A percentile compares a stretch with the other conserved stretches of the same genome.
Evolutionary conservation across 495 filamentous ascomycete genomes (phyloP).

Genomic region (Aspergillus homomorphus): DNA sequence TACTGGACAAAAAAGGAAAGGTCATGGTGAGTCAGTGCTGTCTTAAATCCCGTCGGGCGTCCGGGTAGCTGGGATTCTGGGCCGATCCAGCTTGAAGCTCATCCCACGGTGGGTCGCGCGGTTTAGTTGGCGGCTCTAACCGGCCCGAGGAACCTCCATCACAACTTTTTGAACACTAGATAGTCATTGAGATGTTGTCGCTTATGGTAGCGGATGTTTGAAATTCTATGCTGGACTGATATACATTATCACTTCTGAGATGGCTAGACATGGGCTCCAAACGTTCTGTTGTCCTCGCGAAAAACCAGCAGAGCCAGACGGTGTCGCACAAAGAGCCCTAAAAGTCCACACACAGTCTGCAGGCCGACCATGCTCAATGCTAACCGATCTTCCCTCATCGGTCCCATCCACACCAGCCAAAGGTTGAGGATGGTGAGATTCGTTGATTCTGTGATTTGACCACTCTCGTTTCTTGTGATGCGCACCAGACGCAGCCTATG

Average conservation of each 20-base stretch:
- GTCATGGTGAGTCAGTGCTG: background rate
- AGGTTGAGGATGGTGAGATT: constrained; percentile 93
- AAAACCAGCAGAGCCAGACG: constrained; percentile 81
- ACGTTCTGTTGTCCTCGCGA: constrained; percentile 69
- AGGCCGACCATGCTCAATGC: constrained; percentile 70
- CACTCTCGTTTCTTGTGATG: constrained; percentile 61
- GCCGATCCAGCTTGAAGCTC: background rate
- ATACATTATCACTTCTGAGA: background rate
- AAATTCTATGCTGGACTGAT: background rate
- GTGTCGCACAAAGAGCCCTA: constrained; percentile 83
- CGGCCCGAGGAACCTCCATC: too few species aligned
- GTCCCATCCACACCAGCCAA: constrained; percentile 94
- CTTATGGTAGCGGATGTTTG: too few species aligned
- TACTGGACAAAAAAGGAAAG: background rate
- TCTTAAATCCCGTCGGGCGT: background rate
- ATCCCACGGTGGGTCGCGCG: constrained; percentile 1
- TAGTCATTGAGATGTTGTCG: too few species aligned
- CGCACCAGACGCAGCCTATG: constrained; percentile 61
- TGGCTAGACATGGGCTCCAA: constrained; percentile 38
- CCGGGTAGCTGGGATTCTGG: background rate
- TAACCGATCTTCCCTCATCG: constrained; percentile 81
- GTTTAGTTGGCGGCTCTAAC: constrained; percentile 16
- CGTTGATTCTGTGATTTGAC: constrained; percentile 72
- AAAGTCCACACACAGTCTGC: constrained; percentile 69
- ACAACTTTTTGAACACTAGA: too few species aligned